A percentile compares a stretch with the other conserved stretches of the same genome.
phyloP scores from a whole-genome alignment of 768 basidiomycete genomes.

The Psilocybe cyanescens region DNA sequence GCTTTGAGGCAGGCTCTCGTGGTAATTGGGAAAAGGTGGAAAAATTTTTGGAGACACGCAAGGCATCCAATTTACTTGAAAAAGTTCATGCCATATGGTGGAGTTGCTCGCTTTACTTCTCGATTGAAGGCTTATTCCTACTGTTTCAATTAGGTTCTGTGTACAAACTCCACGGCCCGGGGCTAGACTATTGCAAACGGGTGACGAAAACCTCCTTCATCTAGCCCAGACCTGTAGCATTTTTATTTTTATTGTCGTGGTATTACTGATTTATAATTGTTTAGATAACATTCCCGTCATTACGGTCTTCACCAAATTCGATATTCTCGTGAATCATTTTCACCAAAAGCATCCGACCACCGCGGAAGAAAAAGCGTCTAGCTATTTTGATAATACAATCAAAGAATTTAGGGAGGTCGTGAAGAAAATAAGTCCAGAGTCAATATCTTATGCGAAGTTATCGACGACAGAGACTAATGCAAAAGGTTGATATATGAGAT shows the following conservation, averaged over 20 bases:
- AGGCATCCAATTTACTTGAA: constrained; percentile 11
- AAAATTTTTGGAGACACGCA: constrained; percentile 23
- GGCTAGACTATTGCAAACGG: constrained; percentile 23
- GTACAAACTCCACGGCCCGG: constrained; percentile 23
- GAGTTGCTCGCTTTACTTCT: not conserved
- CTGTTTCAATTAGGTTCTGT: constrained; percentile 25
- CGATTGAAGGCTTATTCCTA: not conserved
- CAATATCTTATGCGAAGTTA: not conserved
- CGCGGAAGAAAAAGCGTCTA: no score
- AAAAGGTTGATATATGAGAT: not conserved
- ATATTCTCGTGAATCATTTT: no score
- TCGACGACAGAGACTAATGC: not conserved
- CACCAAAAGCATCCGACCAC: no score
- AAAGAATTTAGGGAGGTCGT: no score
- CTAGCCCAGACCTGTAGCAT: no score
- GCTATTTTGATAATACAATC: no score
- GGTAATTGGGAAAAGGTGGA: constrained; percentile 25
- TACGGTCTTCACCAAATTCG: no score
- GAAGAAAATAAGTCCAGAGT: no score
- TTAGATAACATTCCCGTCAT: no score
- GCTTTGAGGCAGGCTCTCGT: constrained; percentile 32
- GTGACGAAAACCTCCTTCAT: constrained; percentile 27
- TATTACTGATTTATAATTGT: no score
- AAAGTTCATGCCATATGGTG: constrained; percentile 33
- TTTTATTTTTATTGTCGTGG: no score